A percentile compares a stretch with the other conserved stretches of the same genome.
Conservation (phyloP, 2,329 filamentous ascomycete genomes). For the Nemania sp. region DNA sequence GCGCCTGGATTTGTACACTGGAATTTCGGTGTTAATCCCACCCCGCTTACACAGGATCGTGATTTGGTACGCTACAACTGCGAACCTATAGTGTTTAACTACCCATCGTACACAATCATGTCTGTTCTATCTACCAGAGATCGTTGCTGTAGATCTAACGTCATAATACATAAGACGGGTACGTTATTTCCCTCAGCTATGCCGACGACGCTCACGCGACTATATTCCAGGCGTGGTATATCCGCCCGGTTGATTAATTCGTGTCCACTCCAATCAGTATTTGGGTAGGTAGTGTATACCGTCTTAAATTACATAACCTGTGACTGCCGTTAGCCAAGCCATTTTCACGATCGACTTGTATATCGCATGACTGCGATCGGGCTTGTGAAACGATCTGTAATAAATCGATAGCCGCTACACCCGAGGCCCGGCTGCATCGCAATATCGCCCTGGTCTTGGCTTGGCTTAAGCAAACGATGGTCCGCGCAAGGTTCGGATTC, state of each 20-base stretch:
- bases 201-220: background rate
- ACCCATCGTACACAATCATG: background rate
- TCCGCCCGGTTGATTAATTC: too few relatives aligned
- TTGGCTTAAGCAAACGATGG: too few relatives aligned
- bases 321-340: too few relatives aligned
- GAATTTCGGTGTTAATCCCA: constrained; percentile 3
- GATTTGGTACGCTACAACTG: background rate
- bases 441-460: too few relatives aligned
- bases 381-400: background rate
- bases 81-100: background rate
- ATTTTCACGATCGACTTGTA: background rate
- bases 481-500: too few relatives aligned
- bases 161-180: background rate
- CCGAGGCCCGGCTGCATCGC: too few relatives aligned
- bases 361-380: background rate
- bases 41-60: background rate
- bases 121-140: too few relatives aligned
- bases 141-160: too few relatives aligned
- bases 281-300: too few relatives aligned
- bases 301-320: too few relatives aligned
- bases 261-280: background rate
- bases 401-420: constrained; percentile 9
- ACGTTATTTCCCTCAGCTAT: background rate
- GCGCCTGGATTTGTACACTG: constrained; percentile 1
- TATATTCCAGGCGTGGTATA: background rate